Conservation (phyloP, 257 asterid species). For the Forsythia suspensa region DNA sequence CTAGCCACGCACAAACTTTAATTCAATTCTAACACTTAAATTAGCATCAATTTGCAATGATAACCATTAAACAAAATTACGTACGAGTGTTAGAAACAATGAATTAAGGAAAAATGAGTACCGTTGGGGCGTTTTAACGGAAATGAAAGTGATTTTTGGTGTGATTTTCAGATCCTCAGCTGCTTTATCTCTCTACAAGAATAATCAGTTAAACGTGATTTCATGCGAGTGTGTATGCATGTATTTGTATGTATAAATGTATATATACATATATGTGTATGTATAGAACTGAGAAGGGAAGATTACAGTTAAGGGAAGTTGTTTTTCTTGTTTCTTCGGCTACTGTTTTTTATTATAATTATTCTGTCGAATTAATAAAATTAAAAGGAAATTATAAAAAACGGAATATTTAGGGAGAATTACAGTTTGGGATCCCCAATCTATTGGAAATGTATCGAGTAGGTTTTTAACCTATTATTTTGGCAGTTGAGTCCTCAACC, state of each 20-base stretch:
- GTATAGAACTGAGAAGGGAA: not conserved
- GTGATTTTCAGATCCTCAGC: slow-evolving; percentile 39
- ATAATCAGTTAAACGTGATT: slow-evolving; percentile 28
- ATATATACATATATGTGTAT: slow-evolving; percentile 1
- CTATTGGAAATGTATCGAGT: not conserved
- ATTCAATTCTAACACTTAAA: slow-evolving; percentile 25
- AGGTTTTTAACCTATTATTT: not conserved
- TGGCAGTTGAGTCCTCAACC: not conserved
- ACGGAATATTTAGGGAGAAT: not conserved
- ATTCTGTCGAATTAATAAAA: not conserved
- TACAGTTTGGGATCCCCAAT: not conserved
- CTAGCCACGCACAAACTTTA: slow-evolving; percentile 27
- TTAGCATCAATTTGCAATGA: not conserved
- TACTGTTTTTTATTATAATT: not conserved
- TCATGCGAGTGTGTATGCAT: slow-evolving; percentile 30
- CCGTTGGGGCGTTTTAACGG: slow-evolving; percentile 18
- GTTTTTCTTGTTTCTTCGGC: not conserved
- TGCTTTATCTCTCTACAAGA: not conserved
- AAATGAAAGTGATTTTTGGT: slow-evolving; percentile 21
- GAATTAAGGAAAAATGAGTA: slow-evolving; percentile 17
- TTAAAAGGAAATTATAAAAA: too few relatives aligned
- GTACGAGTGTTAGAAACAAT: not conserved
- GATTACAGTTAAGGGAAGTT: not conserved
- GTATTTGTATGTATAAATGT: slow-evolving; percentile 17
- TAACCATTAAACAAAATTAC: not conserved